These are phyloP conservation scores for Yamadazyma sp. DNA, from an alignment of 1,139 yeast species.

Conservation along the genomic window DNA sequence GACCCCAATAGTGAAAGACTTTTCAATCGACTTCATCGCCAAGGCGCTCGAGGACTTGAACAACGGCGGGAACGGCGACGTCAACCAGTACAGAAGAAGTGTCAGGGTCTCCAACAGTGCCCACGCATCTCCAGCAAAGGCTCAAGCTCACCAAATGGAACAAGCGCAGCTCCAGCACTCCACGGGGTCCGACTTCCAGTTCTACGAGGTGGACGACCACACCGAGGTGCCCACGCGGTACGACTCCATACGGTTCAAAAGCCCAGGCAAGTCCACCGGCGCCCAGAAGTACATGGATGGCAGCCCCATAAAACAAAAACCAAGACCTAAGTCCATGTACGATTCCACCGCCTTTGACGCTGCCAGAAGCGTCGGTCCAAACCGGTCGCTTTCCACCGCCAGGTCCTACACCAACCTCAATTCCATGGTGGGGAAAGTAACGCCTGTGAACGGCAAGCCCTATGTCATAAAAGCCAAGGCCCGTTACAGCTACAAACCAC, in stretches of 20 bases:
- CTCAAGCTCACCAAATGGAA: too few species aligned
- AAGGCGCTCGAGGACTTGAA: conserved; percentile 67
- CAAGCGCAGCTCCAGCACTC: too few species aligned
- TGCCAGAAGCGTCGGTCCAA: conserved; percentile 15
- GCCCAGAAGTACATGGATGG: conserved; percentile 8
- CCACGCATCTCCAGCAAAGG: conserved; percentile 21
- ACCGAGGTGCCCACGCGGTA: conserved; percentile 37
- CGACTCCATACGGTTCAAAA: conserved; percentile 32
- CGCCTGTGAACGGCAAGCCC: conserved; percentile 47
- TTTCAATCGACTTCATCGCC: conserved; percentile 51
- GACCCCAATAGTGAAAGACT: conserved; percentile 45
- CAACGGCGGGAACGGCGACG: conserved; percentile 62
- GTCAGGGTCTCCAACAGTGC: conserved; percentile 27
- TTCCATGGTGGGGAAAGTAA: conserved; percentile 27
- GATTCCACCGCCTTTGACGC: conserved; percentile 14
- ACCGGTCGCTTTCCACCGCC: conserved; percentile 27
- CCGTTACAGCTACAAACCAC: conserved; percentile 69
- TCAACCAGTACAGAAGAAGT: conserved; percentile 42
- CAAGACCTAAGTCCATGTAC: conserved; percentile 47
- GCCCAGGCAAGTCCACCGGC: conserved; percentile 9
- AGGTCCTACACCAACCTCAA: conserved; percentile 35
- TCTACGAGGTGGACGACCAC: conserved; percentile 34
- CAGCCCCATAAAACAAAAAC: conserved; percentile 10
- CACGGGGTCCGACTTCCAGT: conserved; percentile 3
- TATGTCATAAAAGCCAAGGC: conserved; percentile 66